phyloP scores from a whole-genome alignment of 805 yeast species.

The Grigorovia humatica region DNA sequence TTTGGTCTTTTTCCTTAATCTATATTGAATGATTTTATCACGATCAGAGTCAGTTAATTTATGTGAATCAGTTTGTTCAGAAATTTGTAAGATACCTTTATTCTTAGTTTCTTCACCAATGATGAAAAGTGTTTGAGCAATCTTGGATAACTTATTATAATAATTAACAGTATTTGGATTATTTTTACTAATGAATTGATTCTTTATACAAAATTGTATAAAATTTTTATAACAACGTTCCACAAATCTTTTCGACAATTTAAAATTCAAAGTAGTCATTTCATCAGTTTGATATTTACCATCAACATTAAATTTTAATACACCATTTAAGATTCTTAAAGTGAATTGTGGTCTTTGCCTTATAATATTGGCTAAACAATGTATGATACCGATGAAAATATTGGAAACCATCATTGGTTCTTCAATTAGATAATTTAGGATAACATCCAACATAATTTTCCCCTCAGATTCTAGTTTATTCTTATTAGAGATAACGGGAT shows the following conservation, averaged over 20 bases:
- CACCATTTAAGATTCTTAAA: slow-evolving; percentile 43
- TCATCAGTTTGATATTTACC: slow-evolving; percentile 39
- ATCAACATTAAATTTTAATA: slow-evolving; percentile 54
- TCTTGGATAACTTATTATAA: slow-evolving; percentile 22
- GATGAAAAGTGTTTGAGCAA: slow-evolving; percentile 25
- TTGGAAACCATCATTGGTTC: slow-evolving; percentile 48
- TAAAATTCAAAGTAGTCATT: slow-evolving; percentile 32
- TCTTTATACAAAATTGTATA: slow-evolving; percentile 32
- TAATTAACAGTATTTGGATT: slow-evolving; percentile 11
- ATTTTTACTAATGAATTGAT: slow-evolving; percentile 24
- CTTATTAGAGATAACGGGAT: slow-evolving; percentile 49
- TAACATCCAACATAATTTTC: slow-evolving; percentile 51
- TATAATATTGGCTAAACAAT: slow-evolving; percentile 52
- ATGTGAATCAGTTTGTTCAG: slow-evolving; percentile 12
- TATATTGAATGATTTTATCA: slow-evolving; percentile 8
- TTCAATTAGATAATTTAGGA: slow-evolving; percentile 46
- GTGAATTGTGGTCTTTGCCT: slow-evolving; percentile 55
- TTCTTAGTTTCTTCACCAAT: slow-evolving; percentile 30
- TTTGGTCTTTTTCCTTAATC: slow-evolving; percentile 1
- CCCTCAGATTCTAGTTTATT: slow-evolving; percentile 60
- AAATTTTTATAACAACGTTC: slow-evolving; percentile 47
- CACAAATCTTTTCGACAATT: slow-evolving; percentile 49
- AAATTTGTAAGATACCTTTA: slow-evolving; percentile 23
- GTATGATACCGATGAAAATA: slow-evolving; percentile 55
- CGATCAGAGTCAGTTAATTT: slow-evolving; percentile 18